phyloP scores from a whole-genome alignment of 495 filamentous ascomycete genomes.

The Chaetomium tenue region DNA sequence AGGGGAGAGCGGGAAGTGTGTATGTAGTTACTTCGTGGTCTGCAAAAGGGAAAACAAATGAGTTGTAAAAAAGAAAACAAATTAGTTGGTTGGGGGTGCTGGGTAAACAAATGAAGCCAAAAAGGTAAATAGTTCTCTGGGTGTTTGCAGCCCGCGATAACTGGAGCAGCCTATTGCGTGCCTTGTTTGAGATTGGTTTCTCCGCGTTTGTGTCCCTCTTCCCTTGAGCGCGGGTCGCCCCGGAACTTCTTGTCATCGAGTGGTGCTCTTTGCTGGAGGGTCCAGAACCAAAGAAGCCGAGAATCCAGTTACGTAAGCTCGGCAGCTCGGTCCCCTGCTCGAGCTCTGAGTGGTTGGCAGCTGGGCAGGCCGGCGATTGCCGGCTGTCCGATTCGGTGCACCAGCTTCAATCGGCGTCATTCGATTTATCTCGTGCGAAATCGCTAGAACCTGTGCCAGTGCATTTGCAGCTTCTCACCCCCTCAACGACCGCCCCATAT shows the following conservation, averaged over 20 bases:
- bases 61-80: neutral
- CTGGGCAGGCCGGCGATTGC: constrained; percentile 22
- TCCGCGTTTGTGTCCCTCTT: neutral
- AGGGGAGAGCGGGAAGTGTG: too few species aligned
- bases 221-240: neutral
- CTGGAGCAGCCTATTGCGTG: constrained; percentile 8
- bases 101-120: neutral
- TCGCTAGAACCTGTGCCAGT: neutral
- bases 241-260: constrained; percentile 9
- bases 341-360: constrained; percentile 8
- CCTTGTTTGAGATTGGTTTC: neutral
- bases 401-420: constrained; percentile 22
- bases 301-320: constrained; percentile 19
- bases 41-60: too few species aligned
- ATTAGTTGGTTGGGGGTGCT: neutral
- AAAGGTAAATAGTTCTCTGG: neutral
- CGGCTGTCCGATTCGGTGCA: constrained; percentile 18
- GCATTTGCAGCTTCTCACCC: constrained; percentile 7
- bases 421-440: constrained; percentile 19
- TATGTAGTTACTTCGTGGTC: too few species aligned
- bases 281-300: constrained; percentile 2
- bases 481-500: constrained; percentile 9
- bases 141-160: neutral
- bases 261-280: neutral
- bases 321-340: constrained; percentile 22